phyloP scores from a whole-genome alignment of 495 filamentous ascomycete species.

The Xylaria grammica region DNA sequence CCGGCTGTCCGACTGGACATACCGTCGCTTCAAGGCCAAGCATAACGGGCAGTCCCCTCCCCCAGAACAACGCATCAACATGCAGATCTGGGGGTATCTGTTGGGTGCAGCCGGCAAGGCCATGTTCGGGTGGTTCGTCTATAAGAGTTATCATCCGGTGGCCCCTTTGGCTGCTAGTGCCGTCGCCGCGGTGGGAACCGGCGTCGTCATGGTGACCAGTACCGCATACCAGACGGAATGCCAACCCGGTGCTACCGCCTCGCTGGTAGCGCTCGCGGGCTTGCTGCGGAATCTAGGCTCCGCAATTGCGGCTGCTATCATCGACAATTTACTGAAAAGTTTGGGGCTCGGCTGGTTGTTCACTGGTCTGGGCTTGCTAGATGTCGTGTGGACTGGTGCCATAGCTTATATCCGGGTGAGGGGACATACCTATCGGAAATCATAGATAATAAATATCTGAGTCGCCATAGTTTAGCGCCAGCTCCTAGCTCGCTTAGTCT shows the following conservation, averaged over 20 bases:
- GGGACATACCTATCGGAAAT: conserved; percentile 8
- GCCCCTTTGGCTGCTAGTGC: conserved; percentile 29
- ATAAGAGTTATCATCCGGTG: conserved; percentile 30
- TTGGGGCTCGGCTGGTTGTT: conserved; percentile 43
- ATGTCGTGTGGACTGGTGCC: conserved; percentile 14
- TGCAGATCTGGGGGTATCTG: conserved; percentile 37
- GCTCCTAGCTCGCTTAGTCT: no score
- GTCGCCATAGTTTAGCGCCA: no score
- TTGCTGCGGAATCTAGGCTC: conserved; percentile 40
- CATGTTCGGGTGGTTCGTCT: conserved; percentile 44
- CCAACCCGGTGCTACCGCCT: conserved; percentile 30
- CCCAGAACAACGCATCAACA: conserved; percentile 34
- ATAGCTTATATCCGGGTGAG: conserved; percentile 7
- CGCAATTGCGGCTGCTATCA: conserved; percentile 38
- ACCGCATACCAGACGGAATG: conserved; percentile 41
- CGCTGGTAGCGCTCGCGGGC: conserved; percentile 35
- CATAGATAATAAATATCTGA: not conserved
- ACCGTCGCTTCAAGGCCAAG: conserved; percentile 16
- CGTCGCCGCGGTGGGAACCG: conserved; percentile 31
- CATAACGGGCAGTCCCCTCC: conserved; percentile 14
- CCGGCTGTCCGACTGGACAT: conserved; percentile 33
- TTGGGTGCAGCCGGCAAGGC: conserved; percentile 30
- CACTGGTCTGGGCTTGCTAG: conserved; percentile 33
- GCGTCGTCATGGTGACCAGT: conserved; percentile 38
- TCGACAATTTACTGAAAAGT: conserved; percentile 26